Conservation (phyloP, 495 filamentous ascomycete genomes). For the Tuber magnatum region DNA sequence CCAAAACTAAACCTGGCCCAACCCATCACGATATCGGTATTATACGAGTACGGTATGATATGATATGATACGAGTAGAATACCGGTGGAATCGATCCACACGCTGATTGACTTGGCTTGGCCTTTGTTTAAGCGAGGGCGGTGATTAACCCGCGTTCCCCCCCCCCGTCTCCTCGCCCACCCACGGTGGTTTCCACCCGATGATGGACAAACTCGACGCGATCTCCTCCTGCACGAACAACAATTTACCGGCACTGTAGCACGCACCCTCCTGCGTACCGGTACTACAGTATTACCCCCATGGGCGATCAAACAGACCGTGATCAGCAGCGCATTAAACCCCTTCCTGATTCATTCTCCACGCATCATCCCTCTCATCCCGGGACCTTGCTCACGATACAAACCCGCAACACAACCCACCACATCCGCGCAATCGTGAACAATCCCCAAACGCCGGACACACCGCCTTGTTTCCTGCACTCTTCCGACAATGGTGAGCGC, state of each 20-base stretch:
- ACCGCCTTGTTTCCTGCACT: not conserved
- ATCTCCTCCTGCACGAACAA: no score
- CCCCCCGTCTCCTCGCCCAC: not conserved
- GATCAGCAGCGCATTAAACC: not conserved
- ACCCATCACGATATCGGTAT: no score
- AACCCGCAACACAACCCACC: not conserved
- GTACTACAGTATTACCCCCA: not conserved
- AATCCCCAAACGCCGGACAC: not conserved
- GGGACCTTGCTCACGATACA: not conserved
- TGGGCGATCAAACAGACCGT: not conserved
- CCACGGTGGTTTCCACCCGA: not conserved
- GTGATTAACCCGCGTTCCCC: no score
- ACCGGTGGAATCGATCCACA: not conserved
- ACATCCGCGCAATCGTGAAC: not conserved
- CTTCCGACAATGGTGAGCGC: not conserved
- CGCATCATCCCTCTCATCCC: not conserved
- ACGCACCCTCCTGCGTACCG: not conserved
- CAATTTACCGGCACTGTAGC: no score
- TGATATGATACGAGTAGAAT: no score
- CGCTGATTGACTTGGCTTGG: not conserved
- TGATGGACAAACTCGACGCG: not conserved
- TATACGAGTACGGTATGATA: no score
- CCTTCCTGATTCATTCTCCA: not conserved
- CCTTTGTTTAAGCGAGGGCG: not conserved
- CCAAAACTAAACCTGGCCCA: not conserved